Conservation (phyloP, 1,284 basidiomycete species). For the Cutaneotrichosporon sp. region DNA sequence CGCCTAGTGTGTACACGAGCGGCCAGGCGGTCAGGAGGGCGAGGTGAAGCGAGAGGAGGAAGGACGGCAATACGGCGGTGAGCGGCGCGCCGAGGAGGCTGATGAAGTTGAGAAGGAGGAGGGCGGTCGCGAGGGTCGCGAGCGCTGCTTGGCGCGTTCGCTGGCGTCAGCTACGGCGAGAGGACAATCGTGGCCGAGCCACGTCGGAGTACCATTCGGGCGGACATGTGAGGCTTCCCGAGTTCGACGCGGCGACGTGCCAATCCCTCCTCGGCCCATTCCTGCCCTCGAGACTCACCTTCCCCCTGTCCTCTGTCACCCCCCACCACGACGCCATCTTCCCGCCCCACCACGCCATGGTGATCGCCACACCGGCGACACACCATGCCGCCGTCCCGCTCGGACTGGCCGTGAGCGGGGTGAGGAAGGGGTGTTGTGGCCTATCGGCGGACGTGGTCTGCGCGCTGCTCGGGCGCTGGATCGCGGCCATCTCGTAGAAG, state of each 20-base stretch:
- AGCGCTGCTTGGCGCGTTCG: conserved; percentile 53
- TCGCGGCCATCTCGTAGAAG: conserved; percentile 26
- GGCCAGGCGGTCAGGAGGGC: conserved; percentile 64
- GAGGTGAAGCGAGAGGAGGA: conserved; percentile 63
- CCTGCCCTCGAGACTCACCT: too few relatives aligned
- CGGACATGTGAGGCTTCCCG: too few relatives aligned
- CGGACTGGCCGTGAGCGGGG: conserved; percentile 62
- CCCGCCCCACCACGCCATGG: conserved; percentile 69
- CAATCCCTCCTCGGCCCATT: neutral
- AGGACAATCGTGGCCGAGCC: too few relatives aligned
- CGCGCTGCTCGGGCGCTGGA: conserved; percentile 19
- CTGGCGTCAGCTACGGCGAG: conserved; percentile 16
- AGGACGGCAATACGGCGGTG: conserved; percentile 58
- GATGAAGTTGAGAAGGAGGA: conserved; percentile 54
- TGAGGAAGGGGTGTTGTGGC: conserved; percentile 62
- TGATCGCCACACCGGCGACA: conserved; percentile 55
- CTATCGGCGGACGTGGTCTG: conserved; percentile 50
- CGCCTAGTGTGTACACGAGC: conserved; percentile 65
- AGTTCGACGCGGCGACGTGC: neutral
- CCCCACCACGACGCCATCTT: conserved; percentile 58
- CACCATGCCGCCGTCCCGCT: conserved; percentile 60
- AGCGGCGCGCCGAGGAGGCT: conserved; percentile 73
- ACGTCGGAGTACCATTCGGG: too few relatives aligned
- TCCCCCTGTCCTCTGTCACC: conserved; percentile 3
- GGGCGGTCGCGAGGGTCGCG: conserved; percentile 55